A percentile compares a stretch with the other conserved stretches of the same genome.
phyloP scores from a whole-genome alignment of 441 rosid species.

The Manihot esculenta region DNA sequence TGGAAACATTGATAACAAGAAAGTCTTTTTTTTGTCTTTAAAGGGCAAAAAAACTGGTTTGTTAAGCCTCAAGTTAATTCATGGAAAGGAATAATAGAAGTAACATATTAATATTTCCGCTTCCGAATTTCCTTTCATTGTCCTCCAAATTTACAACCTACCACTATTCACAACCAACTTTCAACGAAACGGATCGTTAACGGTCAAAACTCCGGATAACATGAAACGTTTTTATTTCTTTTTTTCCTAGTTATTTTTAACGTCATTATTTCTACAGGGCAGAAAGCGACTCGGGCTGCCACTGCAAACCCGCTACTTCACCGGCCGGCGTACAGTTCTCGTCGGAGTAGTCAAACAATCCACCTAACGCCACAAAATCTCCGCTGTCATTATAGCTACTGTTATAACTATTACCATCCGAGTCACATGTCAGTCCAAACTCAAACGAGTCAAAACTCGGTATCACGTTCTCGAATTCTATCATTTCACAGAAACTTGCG shows the following conservation, averaged over 20 bases:
- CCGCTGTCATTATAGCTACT: conserved; percentile 15
- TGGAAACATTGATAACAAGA: no score
- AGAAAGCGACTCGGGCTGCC: conserved; percentile 47
- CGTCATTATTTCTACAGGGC: conserved; percentile 22
- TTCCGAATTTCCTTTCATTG: neutral
- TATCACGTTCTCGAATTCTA: conserved; percentile 30
- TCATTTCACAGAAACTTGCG: conserved; percentile 12
- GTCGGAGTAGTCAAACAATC: conserved; percentile 42
- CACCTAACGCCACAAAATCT: conserved; percentile 47
- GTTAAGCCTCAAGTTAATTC: no score
- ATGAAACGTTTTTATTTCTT: conserved; percentile 5
- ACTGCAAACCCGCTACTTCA: conserved; percentile 33
- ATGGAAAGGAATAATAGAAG: no score
- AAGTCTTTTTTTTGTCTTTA: no score
- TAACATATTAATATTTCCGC: neutral
- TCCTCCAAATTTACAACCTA: conserved; percentile 15
- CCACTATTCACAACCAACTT: neutral
- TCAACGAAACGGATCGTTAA: neutral
- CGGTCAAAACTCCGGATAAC: neutral
- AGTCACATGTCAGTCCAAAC: conserved; percentile 26
- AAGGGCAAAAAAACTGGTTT: no score
- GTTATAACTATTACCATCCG: conserved; percentile 14
- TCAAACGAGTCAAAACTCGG: conserved; percentile 40
- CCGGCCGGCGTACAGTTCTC: conserved; percentile 28
- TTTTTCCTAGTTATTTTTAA: neutral